phyloP scores from a whole-genome alignment of 352 stramenopile genomes.

The Synura sp. region DNA sequence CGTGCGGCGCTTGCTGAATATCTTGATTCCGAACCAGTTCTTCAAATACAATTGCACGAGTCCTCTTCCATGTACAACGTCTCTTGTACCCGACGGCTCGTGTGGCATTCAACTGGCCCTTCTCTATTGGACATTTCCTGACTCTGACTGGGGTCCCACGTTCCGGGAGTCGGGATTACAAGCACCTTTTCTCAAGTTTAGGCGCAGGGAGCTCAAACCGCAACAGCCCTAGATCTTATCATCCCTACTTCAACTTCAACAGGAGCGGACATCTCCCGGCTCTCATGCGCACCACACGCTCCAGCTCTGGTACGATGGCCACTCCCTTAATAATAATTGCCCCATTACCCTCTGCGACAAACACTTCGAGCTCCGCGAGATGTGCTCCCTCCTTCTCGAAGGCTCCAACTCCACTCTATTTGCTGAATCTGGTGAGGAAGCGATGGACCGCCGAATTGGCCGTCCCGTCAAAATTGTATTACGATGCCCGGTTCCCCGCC shows the following conservation, averaged over 20 bases:
- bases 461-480: background rate
- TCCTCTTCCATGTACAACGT: background rate
- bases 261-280: background rate
- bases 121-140: background rate
- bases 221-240: background rate
- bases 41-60: constrained; percentile 10
- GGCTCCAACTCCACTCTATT: constrained; percentile 12
- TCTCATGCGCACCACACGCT: constrained; percentile 3
- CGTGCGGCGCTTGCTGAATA: background rate
- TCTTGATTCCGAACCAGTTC: background rate
- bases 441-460: background rate
- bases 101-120: constrained; percentile 19
- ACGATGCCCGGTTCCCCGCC: background rate
- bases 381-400: constrained; percentile 6
- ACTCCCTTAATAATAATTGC: background rate
- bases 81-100: background rate
- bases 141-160: background rate
- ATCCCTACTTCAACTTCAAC: background rate
- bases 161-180: background rate
- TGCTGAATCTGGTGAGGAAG: background rate
- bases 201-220: background rate
- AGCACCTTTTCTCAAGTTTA: background rate
- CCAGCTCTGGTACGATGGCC: background rate
- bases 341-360: background rate
- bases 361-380: background rate